These are phyloP conservation scores for Phytophthora pluvialis DNA, from an alignment of 352 stramenopile species.

Conservation along the genomic window DNA sequence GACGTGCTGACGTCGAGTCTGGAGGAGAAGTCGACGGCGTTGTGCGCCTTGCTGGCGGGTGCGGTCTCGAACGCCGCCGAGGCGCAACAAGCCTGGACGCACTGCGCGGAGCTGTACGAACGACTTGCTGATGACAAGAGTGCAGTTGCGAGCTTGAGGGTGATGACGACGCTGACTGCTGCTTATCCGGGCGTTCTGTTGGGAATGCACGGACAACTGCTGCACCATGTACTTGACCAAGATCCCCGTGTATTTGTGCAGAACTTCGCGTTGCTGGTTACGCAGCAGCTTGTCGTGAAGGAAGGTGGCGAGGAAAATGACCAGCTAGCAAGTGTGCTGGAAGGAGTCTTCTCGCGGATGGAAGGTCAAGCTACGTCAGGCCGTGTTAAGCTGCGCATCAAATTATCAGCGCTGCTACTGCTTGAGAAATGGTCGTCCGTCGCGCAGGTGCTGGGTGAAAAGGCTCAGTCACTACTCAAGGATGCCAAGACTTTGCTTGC, in stretches of 20 bases:
- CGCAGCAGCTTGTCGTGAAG: constrained; percentile 34
- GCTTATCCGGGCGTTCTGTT: constrained; percentile 27
- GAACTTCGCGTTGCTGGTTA: constrained; percentile 41
- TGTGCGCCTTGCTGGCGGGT: constrained; percentile 31
- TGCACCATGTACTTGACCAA: constrained; percentile 39
- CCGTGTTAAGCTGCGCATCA: constrained; percentile 26
- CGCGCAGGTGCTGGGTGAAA: constrained; percentile 23
- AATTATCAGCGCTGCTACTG: constrained; percentile 41
- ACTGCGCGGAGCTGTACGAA: constrained; percentile 52
- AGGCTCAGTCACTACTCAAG: constrained; percentile 20
- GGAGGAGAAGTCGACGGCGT: constrained; percentile 12
- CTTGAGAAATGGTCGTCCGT: constrained; percentile 35
- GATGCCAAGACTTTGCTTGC: constrained; percentile 21
- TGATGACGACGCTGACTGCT: constrained; percentile 42
- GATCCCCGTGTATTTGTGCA: constrained; percentile 38
- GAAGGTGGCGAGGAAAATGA: constrained; percentile 10
- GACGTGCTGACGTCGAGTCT: constrained; percentile 31
- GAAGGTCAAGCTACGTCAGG: not conserved
- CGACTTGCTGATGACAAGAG: constrained; percentile 39
- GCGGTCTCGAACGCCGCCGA: constrained; percentile 30
- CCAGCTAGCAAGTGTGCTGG: constrained; percentile 20
- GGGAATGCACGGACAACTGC: constrained; percentile 36
- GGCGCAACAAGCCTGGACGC: constrained; percentile 48
- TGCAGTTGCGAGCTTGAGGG: constrained; percentile 35
- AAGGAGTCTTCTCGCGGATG: constrained; percentile 32